Base-by-base conservation (phyloP, 202 grass and related monocot species). In the Hordeum pubiflorum region DNA sequence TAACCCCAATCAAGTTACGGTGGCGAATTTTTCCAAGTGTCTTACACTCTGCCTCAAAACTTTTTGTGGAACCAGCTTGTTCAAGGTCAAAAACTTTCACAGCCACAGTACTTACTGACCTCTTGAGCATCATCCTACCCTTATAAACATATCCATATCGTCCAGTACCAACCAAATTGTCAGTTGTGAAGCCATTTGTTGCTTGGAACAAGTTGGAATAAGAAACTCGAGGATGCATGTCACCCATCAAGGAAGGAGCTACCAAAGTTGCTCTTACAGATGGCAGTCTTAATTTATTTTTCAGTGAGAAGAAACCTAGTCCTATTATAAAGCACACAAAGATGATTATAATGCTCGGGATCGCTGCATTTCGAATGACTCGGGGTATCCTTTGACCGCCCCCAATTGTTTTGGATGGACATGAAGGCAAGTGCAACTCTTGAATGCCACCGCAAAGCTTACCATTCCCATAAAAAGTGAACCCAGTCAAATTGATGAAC, bases 401-500 rank as follows among this genome's bases (percentile, higher is more conserved):
- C 34, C 43, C 62, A 1, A 6, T 1, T n/a, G 33, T 5, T 38
- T 80, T 34, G 10, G 61, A 26, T 18, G 75, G 18, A 33, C 86
- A 91, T 59, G 52, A 3, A 40, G 82, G 82, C 62, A 91, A 86
- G 68, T 82, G 55, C 14, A 91, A 46, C 20, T 82, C 86, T 17
- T 44, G 22, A 38, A 80, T 80, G 38, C 83, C 89, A 44, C 86
- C 86, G 34, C 89, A 91, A 50, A 91, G 82, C 26, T 69, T 64
- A 14, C 17, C 67, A 63, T 91, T 91, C 40, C 89, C 86, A 40
- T 18, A 6, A 26, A 91, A 69, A 1, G 27, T 39, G 21, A 86
- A 33, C 17, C 44, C 52, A n/a, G 67, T 88, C 14, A 36, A 32
- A 72, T 91, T 91, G 22, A 11, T 76, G 63, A 91, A 91, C 18